A percentile compares a stretch with the other conserved stretches of the same genome.
phyloP scores from a whole-genome alignment of 352 stramenopile species.

The Globisporangium perplexum region DNA sequence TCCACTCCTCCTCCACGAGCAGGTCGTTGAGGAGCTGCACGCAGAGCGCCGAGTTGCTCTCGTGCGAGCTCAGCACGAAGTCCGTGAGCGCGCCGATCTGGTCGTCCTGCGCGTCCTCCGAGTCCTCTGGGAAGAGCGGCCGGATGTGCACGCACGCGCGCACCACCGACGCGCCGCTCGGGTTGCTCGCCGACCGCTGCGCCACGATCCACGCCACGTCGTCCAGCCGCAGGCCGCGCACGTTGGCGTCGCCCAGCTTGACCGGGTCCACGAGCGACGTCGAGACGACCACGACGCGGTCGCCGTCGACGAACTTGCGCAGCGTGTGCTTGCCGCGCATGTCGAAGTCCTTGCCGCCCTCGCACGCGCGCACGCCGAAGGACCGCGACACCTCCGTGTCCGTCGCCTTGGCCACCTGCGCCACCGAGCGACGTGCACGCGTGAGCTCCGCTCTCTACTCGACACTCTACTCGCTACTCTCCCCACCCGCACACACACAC shows the following conservation, averaged over 20 bases:
- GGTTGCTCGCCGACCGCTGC: neutral
- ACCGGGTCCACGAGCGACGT: constrained; percentile 36
- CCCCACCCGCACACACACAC: too few relatives aligned
- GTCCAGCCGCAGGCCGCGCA: constrained; percentile 25
- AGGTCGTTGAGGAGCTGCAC: constrained; percentile 26
- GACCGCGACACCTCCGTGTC: constrained; percentile 4
- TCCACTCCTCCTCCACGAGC: constrained; percentile 43
- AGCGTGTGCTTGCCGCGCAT: constrained; percentile 38
- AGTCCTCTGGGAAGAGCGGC: constrained; percentile 3
- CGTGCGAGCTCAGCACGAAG: constrained; percentile 31
- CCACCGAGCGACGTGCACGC: too few relatives aligned
- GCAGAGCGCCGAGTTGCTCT: constrained; percentile 22
- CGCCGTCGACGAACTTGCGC: constrained; percentile 24
- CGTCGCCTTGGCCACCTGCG: neutral
- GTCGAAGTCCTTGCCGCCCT: constrained; percentile 19
- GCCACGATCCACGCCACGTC: constrained; percentile 27
- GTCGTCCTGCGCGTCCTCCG: constrained; percentile 18
- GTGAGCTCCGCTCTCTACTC: neutral
- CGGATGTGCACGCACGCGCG: constrained; percentile 9
- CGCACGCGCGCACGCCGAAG: constrained; percentile 7
- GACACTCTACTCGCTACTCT: too few relatives aligned
- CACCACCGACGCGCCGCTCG: constrained; percentile 4
- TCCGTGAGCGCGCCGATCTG: constrained; percentile 29
- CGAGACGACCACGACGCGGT: constrained; percentile 37
- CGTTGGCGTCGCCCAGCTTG: constrained; percentile 24